Percentiles rank a stretch among this genome's conserved stretches.
Evolutionary conservation across 768 basidiomycete genomes (phyloP).

Genomic region (Suillus subluteus): DNA sequence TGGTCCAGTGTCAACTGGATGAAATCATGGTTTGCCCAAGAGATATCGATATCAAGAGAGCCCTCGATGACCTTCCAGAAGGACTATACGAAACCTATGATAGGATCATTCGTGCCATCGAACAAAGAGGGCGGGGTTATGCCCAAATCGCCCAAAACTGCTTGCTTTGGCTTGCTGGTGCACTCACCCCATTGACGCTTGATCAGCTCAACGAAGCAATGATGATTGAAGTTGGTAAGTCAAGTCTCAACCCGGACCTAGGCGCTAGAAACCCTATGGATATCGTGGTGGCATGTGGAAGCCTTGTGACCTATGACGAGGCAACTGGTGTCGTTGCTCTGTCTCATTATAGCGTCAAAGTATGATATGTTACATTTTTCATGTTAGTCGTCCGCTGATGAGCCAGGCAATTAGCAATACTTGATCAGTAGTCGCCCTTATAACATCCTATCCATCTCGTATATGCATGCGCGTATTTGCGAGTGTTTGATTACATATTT

Average conservation of each 20-base stretch:
- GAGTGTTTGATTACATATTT: background rate
- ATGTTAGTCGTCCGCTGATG: too few relatives aligned
- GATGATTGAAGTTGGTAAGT: background rate
- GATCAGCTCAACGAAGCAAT: slow-evolving; percentile 5
- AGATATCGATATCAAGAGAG: slow-evolving; percentile 3
- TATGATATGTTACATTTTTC: background rate
- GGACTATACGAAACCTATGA: slow-evolving; percentile 28
- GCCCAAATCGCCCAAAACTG: background rate
- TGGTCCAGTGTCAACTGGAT: slow-evolving; percentile 15
- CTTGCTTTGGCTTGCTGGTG: slow-evolving; percentile 1
- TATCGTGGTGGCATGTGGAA: background rate
- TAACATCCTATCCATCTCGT: background rate
- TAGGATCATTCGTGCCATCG: slow-evolving; percentile 20
- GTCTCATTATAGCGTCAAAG: slow-evolving; percentile 16
- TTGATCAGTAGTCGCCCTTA: background rate
- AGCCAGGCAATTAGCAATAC: too few relatives aligned
- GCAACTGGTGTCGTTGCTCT: background rate
- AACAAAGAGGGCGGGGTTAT: background rate
- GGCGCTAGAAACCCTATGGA: background rate
- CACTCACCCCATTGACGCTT: slow-evolving; percentile 4
- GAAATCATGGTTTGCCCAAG: slow-evolving; percentile 1
- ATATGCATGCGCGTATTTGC: background rate
- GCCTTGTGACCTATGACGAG: slow-evolving; percentile 11
- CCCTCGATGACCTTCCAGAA: slow-evolving; percentile 16
- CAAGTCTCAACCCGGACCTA: background rate